These are phyloP conservation scores for Tylopilus subfusipes DNA, from an alignment of 768 basidiomycete genomes.

Conservation along the genomic window DNA sequence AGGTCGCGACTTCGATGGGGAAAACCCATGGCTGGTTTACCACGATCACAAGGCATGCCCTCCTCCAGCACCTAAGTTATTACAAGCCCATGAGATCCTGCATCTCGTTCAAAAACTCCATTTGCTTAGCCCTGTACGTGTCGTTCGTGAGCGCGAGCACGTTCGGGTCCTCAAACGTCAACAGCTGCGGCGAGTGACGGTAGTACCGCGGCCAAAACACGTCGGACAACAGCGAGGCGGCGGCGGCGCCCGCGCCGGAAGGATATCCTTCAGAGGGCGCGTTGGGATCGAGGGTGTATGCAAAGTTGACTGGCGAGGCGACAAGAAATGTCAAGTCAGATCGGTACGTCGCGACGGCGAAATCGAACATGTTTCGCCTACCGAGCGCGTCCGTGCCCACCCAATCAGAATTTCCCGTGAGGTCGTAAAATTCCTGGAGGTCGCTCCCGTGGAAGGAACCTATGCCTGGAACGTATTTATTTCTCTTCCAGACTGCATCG, in stretches of 20 bases:
- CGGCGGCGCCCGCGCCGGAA: conserved; percentile 4
- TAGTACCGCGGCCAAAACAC: conserved; percentile 7
- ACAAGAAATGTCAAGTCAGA: background rate
- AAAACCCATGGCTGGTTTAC: too few relatives aligned
- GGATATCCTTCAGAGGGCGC: conserved; percentile 6
- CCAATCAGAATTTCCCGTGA: conserved; percentile 9
- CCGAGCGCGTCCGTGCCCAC: conserved; percentile 13
- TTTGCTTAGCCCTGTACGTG: conserved; percentile 1
- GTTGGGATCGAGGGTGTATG: conserved; percentile 12
- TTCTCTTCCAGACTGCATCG: conserved; percentile 14
- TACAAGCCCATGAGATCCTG: conserved; percentile 10
- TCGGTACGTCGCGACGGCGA: background rate
- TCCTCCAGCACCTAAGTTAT: too few relatives aligned
- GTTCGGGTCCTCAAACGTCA: conserved; percentile 11
- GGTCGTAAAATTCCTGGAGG: conserved; percentile 12
- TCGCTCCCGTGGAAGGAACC: conserved; percentile 21
- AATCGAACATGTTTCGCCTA: background rate
- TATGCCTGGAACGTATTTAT: conserved; percentile 11
- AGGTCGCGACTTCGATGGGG: too few relatives aligned
- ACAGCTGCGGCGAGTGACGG: background rate
- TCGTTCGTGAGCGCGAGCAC: conserved; percentile 10
- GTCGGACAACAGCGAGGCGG: conserved; percentile 4
- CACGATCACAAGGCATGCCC: too few relatives aligned
- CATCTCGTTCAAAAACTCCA: conserved; percentile 5
- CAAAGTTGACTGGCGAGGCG: conserved; percentile 20